These are phyloP conservation scores for Monosporascus cannonballus DNA, from an alignment of 2,329 filamentous ascomycete genomes.

Conservation along the genomic window DNA sequence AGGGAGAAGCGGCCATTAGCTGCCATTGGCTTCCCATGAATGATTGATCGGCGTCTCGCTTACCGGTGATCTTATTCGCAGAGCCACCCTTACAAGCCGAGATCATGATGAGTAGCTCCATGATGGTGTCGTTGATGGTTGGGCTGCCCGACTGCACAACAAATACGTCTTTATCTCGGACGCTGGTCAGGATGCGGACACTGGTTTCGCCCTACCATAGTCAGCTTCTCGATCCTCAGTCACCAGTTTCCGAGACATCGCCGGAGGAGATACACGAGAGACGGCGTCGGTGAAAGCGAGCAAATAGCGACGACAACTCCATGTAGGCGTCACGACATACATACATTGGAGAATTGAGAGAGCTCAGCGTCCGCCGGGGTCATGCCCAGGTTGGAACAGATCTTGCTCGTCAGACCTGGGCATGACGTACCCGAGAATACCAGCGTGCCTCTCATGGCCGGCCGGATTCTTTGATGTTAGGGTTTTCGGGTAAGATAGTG, in stretches of 20 bases:
- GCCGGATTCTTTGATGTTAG: slow-evolving; percentile 19
- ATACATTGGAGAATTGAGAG: slow-evolving; percentile 65
- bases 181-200: slow-evolving; percentile 64
- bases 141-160: slow-evolving; percentile 95
- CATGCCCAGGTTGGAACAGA: slow-evolving; percentile 65
- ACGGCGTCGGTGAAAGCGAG: slow-evolving; percentile 3
- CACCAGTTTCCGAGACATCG: not conserved
- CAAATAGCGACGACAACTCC: slow-evolving; percentile 14
- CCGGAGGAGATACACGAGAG: not conserved
- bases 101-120: slow-evolving; percentile 99
- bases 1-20: slow-evolving; percentile 6
- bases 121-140: slow-evolving; percentile 97
- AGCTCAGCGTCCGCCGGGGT: slow-evolving; percentile 57
- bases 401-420: slow-evolving; percentile 57
- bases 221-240: slow-evolving; percentile 2
- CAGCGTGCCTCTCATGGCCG: slow-evolving; percentile 57
- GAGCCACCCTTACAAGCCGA: slow-evolving; percentile 97
- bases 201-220: slow-evolving; percentile 58
- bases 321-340: slow-evolving; percentile 22
- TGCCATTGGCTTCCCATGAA: slow-evolving; percentile 2
- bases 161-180: slow-evolving; percentile 98
- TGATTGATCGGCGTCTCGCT: slow-evolving; percentile 20
- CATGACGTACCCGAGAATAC: slow-evolving; percentile 65
- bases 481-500: slow-evolving; percentile 19
- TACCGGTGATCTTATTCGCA: slow-evolving; percentile 93